Evolutionary conservation across 768 basidiomycete species (phyloP).

Genomic region (Gloeophyllum trabeum): DNA sequence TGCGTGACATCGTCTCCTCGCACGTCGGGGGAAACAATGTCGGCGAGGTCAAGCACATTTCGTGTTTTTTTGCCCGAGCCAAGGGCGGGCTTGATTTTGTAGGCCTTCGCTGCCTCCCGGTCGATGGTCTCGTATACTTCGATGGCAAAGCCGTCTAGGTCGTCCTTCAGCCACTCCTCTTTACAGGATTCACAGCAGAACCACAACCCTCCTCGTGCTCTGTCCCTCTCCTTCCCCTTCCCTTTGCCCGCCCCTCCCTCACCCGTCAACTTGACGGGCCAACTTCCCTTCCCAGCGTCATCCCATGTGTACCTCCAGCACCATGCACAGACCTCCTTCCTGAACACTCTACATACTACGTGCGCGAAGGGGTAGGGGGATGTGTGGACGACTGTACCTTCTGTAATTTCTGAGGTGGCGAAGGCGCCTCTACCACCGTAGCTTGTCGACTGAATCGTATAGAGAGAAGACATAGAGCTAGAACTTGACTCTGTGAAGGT

Average conservation of each 20-base stretch:
- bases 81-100: background rate
- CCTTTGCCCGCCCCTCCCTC: background rate
- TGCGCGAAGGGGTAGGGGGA: background rate
- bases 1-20: background rate
- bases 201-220: background rate
- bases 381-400: background rate
- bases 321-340: constrained; percentile 3
- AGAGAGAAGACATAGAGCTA: too few relatives aligned
- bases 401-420: background rate
- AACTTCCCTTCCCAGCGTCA: background rate
- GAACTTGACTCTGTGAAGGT: too few relatives aligned
- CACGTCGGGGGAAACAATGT: background rate
- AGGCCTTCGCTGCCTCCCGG: background rate
- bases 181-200: background rate
- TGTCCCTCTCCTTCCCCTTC: background rate
- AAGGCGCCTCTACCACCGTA: constrained; percentile 2
- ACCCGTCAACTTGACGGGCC: background rate
- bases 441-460: background rate
- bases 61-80: background rate
- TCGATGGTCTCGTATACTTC: background rate
- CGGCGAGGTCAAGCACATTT: background rate
- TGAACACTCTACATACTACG: constrained; percentile 1
- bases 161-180: background rate
- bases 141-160: background rate
- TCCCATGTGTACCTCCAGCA: constrained; percentile 1